Conservation (phyloP, 2,329 filamentous ascomycete species). For the Alternaria conjuncta region DNA sequence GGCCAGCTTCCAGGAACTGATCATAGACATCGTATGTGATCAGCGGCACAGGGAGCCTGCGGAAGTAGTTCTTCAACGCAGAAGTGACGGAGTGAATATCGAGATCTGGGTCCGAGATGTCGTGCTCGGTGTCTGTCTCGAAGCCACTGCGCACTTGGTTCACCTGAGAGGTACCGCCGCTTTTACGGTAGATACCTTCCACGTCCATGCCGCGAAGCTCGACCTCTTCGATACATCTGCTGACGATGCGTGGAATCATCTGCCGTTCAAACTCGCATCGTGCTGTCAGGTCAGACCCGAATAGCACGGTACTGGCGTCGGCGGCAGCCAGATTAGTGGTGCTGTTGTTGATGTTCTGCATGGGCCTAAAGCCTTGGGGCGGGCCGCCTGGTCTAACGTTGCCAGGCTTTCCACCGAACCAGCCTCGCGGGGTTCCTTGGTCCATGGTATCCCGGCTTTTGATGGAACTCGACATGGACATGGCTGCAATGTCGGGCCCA, state of each 20-base stretch:
- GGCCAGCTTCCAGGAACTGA: conserved; percentile 78
- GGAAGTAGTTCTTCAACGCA: conserved; percentile 96
- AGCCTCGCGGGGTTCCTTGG: conserved; percentile 33
- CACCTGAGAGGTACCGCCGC: conserved; percentile 88
- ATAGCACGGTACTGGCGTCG: conserved; percentile 63
- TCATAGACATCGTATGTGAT: conserved; percentile 95
- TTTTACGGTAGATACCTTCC: conserved; percentile 98
- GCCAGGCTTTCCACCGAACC: conserved; percentile 42
- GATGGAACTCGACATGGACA: conserved; percentile 40
- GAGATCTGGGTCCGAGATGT: conserved; percentile 90
- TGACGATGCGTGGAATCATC: conserved; percentile 88
- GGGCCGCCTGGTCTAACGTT: conserved; percentile 12
- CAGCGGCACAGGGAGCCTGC: conserved; percentile 85
- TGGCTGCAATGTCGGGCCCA: conserved; percentile 43
- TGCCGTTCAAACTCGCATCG: conserved; percentile 87
- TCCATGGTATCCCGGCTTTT: conserved; percentile 36
- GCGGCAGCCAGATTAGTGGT: conserved; percentile 45
- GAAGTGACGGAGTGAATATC: conserved; percentile 97
- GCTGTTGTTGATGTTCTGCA: conserved; percentile 52
- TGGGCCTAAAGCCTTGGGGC: conserved; percentile 37
- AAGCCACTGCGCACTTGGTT: conserved; percentile 91
- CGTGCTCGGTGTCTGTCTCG: conserved; percentile 82
- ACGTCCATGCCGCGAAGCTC: conserved; percentile 96
- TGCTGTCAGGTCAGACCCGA: conserved; percentile 86
- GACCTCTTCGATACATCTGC: conserved; percentile 94